Evolutionary conservation across 345 rosid species (phyloP).

Genomic region (Hibiscus mutabilis): DNA sequence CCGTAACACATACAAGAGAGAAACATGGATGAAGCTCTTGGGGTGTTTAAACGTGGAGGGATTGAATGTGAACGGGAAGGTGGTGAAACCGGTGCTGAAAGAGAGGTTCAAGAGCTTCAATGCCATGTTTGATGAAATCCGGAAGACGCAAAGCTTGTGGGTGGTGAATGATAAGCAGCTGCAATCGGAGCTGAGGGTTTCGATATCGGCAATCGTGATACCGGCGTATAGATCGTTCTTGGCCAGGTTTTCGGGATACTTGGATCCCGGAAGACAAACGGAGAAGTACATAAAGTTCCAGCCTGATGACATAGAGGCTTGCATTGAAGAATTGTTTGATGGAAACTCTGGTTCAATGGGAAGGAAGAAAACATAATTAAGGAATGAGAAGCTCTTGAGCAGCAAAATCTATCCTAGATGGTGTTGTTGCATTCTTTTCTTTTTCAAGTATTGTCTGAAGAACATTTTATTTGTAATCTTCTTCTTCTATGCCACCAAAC

Average conservation of each 20-base stretch:
- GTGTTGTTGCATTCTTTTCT: too few species aligned
- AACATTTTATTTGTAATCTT: too few species aligned
- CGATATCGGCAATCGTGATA: constrained; percentile 61
- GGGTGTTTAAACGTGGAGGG: constrained; percentile 70
- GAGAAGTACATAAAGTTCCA: constrained; percentile 85
- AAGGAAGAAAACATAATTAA: neutral
- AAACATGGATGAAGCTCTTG: constrained; percentile 70
- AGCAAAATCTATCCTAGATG: too few species aligned
- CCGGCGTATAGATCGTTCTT: constrained; percentile 80
- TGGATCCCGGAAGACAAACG: constrained; percentile 74
- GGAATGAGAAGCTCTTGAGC: too few species aligned
- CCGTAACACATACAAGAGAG: constrained; percentile 77
- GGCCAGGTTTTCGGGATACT: constrained; percentile 62
- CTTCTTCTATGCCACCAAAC: too few species aligned
- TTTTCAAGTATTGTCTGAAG: too few species aligned
- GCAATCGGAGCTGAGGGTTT: constrained; percentile 84
- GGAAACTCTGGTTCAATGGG: constrained; percentile 37
- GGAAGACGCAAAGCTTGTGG: constrained; percentile 80
- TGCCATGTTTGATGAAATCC: constrained; percentile 78
- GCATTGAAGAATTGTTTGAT: constrained; percentile 70
- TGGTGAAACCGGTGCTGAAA: constrained; percentile 64
- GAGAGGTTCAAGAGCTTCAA: constrained; percentile 87
- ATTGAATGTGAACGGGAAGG: constrained; percentile 59
- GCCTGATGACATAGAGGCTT: constrained; percentile 74
- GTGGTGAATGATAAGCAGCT: constrained; percentile 82